A percentile compares a stretch with the other conserved stretches of the same genome.
phyloP scores from a whole-genome alignment of 2,329 filamentous ascomycete genomes.

The Fusarium sp. region DNA sequence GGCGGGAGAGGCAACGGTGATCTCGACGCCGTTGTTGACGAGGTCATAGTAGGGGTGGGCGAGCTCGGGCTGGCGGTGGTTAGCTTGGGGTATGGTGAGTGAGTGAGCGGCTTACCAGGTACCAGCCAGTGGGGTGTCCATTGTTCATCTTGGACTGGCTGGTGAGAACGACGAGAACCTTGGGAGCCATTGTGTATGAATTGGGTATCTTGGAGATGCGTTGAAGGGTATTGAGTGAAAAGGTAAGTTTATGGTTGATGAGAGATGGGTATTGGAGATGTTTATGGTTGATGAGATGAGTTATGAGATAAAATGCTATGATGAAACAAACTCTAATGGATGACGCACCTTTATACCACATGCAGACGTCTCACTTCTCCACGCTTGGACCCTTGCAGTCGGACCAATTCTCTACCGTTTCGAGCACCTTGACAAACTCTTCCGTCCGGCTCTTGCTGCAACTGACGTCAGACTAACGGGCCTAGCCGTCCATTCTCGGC shows the following conservation, averaged over 20 bases:
- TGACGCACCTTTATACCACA: slow-evolving; percentile 25
- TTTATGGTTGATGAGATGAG: neutral
- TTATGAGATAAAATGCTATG: neutral
- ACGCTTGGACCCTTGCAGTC: slow-evolving; percentile 14
- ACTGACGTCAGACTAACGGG: slow-evolving; percentile 32
- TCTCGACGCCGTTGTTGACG: slow-evolving; percentile 51
- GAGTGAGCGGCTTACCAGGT: slow-evolving; percentile 59
- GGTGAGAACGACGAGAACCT: slow-evolving; percentile 76
- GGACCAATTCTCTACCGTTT: slow-evolving; percentile 21
- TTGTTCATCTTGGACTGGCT: slow-evolving; percentile 64
- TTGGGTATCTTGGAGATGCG: neutral
- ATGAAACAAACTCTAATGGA: neutral
- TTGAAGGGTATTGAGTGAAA: neutral
- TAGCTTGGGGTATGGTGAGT: neutral
- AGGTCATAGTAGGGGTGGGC: slow-evolving; percentile 72
- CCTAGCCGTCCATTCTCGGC: slow-evolving; percentile 35
- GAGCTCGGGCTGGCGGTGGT: slow-evolving; percentile 61
- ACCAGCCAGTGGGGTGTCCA: slow-evolving; percentile 74
- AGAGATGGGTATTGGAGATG: too few species aligned
- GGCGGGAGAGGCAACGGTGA: slow-evolving; percentile 69
- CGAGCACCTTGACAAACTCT: slow-evolving; percentile 30
- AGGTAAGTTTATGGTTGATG: neutral
- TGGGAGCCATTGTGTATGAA: slow-evolving; percentile 57
- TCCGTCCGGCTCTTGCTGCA: neutral
- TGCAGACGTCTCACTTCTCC: slow-evolving; percentile 1